Evolutionary conservation across 2,329 filamentous ascomycete species (phyloP).

Genomic region (Aspergillus aculeatus): DNA sequence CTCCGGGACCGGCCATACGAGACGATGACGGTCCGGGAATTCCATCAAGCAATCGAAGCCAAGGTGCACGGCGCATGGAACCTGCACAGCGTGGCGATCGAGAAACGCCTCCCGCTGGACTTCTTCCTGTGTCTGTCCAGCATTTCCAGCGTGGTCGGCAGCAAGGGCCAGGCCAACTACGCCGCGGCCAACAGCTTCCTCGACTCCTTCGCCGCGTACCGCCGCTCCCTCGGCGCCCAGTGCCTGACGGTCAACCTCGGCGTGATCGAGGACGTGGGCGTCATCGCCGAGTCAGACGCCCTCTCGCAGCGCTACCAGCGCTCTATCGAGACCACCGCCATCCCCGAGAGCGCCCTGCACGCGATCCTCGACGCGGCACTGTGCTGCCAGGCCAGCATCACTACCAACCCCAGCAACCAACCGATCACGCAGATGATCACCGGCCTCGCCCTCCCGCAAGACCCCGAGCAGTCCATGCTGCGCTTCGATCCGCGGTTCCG

Average conservation of each 20-base stretch:
- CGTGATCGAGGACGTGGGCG: constrained; percentile 31
- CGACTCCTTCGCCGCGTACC: constrained; percentile 20
- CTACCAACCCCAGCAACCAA: neutral
- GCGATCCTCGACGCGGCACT: constrained; percentile 1
- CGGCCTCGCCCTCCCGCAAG: constrained; percentile 8
- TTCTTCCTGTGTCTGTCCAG: constrained; percentile 28
- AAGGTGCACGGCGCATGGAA: constrained; percentile 35
- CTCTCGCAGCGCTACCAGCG: neutral
- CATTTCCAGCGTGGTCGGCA: constrained; percentile 24
- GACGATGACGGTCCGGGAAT: constrained; percentile 36
- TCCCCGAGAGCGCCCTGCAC: constrained; percentile 6
- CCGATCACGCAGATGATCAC: constrained; percentile 8
- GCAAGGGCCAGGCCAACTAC: constrained; percentile 25
- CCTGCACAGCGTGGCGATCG: constrained; percentile 21
- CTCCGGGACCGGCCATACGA: constrained; percentile 16
- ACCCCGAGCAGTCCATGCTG: constrained; percentile 1
- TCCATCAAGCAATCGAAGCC: constrained; percentile 26
- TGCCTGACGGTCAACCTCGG: constrained; percentile 30
- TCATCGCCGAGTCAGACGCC: constrained; percentile 13
- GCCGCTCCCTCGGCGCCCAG: constrained; percentile 12
- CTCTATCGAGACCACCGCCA: neutral
- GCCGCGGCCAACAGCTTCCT: constrained; percentile 26
- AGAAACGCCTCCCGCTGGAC: constrained; percentile 8
- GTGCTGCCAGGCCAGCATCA: neutral
- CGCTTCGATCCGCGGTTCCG: constrained; percentile 9